A percentile compares a stretch with the other conserved stretches of the same genome.
phyloP scores from a whole-genome alignment of 148 eudicot genomes.

The Spergularia marina region DNA sequence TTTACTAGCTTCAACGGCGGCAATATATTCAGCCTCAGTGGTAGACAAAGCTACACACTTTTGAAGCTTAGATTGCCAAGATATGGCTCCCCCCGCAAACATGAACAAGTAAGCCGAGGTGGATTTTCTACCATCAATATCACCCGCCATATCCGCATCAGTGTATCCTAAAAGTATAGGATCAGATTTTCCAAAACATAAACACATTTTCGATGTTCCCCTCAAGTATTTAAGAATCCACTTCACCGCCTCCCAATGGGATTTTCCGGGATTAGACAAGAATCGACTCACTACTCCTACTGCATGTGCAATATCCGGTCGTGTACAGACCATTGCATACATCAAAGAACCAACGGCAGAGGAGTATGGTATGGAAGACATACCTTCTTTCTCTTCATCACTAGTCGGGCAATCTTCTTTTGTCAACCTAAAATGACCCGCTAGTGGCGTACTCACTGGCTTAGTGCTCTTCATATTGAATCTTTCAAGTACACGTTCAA shows the following conservation, averaged over 20 bases:
- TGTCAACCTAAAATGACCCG: too few relatives aligned
- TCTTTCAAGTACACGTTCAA: too few relatives aligned
- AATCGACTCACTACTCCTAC: not conserved
- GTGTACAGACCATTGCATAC: too few relatives aligned
- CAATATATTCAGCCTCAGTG: not conserved
- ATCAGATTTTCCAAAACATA: not conserved
- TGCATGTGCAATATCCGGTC: too few relatives aligned
- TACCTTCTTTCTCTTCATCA: too few relatives aligned
- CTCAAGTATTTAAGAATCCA: slow-evolving; percentile 22
- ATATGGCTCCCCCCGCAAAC: slow-evolving; percentile 15
- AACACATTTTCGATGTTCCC: not conserved
- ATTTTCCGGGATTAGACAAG: slow-evolving; percentile 13
- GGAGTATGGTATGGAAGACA: too few relatives aligned
- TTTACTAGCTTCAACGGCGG: too few relatives aligned
- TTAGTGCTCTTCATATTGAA: too few relatives aligned
- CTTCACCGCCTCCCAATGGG: slow-evolving; percentile 18
- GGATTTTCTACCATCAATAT: slow-evolving; percentile 13
- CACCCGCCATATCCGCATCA: slow-evolving; percentile 16
- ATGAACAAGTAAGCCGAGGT: slow-evolving; percentile 18
- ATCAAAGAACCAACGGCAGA: too few relatives aligned
- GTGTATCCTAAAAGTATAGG: slow-evolving; percentile 12
- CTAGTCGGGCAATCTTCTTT: too few relatives aligned
- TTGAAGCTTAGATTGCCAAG: slow-evolving; percentile 17
- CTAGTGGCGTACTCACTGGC: too few relatives aligned
- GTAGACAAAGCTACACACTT: slow-evolving; percentile 22